A percentile compares a stretch with the other conserved stretches of the same genome.
Evolutionary conservation across 768 basidiomycete genomes (phyloP).

Genomic region (Cubamyces lactineus): DNA sequence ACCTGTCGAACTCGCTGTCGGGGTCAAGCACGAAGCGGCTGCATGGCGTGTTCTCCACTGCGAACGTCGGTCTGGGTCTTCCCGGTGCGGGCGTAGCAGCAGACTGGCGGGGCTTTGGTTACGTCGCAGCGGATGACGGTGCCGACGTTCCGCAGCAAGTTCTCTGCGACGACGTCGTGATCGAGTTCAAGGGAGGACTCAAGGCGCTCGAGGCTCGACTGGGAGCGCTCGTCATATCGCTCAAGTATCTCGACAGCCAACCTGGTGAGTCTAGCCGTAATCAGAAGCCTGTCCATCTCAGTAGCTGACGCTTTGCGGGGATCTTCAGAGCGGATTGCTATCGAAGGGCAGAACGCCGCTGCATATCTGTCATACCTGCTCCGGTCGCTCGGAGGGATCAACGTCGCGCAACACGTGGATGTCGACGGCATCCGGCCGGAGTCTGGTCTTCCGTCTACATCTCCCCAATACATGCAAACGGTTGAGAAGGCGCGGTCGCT

Average conservation of each 20-base stretch:
- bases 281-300: neutral
- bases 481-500: constrained; percentile 71
- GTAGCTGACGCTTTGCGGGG: constrained; percentile 3
- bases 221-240: constrained; percentile 23
- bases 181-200: constrained; percentile 21
- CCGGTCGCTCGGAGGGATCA: constrained; percentile 64
- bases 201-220: constrained; percentile 21
- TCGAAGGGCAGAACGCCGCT: constrained; percentile 53
- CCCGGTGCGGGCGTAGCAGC: constrained; percentile 79
- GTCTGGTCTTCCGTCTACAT: constrained; percentile 43
- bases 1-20: constrained; percentile 27
- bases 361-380: constrained; percentile 62
- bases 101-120: constrained; percentile 86
- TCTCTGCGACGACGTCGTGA: constrained; percentile 26
- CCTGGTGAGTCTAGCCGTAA: constrained; percentile 22
- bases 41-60: constrained; percentile 60
- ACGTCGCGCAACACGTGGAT: constrained; percentile 82
- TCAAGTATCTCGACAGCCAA: constrained; percentile 21
- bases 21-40: constrained; percentile 50
- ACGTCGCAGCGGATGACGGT: constrained; percentile 59
- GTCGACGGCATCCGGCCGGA: constrained; percentile 72
- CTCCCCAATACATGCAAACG: constrained; percentile 60
- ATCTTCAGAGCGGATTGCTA: constrained; percentile 33
- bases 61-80: constrained; percentile 74
- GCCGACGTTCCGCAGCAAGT: constrained; percentile 27